Evolutionary conservation across 2,329 filamentous ascomycete species (phyloP), one percentile per base, ranked within the genome.

Genomic region (Aspergillus tubingensis): DNA sequence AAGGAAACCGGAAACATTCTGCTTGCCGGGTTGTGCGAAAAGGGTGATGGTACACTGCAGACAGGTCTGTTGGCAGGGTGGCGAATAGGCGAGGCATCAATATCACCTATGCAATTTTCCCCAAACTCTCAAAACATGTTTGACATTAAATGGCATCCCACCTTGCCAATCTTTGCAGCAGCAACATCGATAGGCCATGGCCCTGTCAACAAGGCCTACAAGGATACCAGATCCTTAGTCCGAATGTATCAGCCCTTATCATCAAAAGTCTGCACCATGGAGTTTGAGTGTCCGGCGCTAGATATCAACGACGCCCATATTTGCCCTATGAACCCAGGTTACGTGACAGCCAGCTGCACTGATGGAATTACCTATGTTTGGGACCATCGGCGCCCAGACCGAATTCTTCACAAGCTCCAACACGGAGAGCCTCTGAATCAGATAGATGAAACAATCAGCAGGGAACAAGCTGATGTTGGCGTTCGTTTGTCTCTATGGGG

Each of bases 231-330:
- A 8, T 85, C 83, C 1, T 72, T 83, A 1, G 76, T 88, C 2
- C 81, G 84, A 3, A 72, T 86, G 2, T 87, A 84, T 64, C 80
- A 83, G 10, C 72, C 79, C 1, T 68, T 75, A 5, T 67, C 64
- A 23, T 65, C 64, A n/a, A 73, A 69, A 57, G 75, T 70, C 43
- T 71, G 68, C 27, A 73, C 72, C 0, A 67, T 82, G 23, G 81
- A 83, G 59, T 78, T 84, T 39, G 81, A 86, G 52, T 88, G 85
- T 65, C 81, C 81, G 23, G 85, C 86, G 0, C 67, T 81, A 7
- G 86, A 88, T 69, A 86, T 88, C 65, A 88, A 88, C 58, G 85
- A 87, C 59, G 76, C 88, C 0, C 75, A 82, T 0, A 84, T 82
- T 65, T 83, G 80, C 59, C 78, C 77, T 1, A 59, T 67, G 44